Evolutionary conservation across 371 early-diverging fungal species (phyloP).

Genomic region (Parasitella parasitica): DNA sequence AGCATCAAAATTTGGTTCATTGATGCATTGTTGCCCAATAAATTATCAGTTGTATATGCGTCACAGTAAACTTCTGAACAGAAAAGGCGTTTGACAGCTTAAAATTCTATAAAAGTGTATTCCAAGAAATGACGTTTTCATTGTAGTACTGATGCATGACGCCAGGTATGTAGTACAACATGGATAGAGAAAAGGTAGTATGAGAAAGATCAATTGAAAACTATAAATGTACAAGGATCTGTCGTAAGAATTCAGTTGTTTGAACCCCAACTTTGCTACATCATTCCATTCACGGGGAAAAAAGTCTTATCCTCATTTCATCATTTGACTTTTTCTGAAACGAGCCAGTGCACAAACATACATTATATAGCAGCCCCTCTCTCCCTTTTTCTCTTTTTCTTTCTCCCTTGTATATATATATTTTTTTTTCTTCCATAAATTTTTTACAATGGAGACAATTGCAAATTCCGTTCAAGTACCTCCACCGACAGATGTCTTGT

Average conservation of each 20-base stretch:
- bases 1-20: no score
- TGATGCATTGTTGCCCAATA: no score
- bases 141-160: neutral
- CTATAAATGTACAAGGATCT: no score
- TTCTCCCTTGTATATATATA: no score
- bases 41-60: no score
- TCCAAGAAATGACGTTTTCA: constrained; percentile 5
- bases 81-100: no score
- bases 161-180: neutral
- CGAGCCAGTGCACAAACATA: no score
- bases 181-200: neutral
- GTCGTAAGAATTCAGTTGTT: neutral
- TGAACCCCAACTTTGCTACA: neutral
- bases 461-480: neutral
- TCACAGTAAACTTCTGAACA: no score
- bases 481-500: constrained; percentile 5
- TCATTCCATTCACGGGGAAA: no score
- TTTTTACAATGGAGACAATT: neutral
- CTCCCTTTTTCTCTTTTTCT: neutral
- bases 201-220: neutral
- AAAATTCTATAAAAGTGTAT: no score
- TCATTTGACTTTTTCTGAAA: neutral
- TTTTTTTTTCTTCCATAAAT: neutral
- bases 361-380: no score
- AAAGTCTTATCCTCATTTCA: no score